A percentile compares a stretch with the other conserved stretches of the same genome.
phyloP scores from a whole-genome alignment of 129 eudicot genomes.

The Smallanthus sonchifolius region DNA sequence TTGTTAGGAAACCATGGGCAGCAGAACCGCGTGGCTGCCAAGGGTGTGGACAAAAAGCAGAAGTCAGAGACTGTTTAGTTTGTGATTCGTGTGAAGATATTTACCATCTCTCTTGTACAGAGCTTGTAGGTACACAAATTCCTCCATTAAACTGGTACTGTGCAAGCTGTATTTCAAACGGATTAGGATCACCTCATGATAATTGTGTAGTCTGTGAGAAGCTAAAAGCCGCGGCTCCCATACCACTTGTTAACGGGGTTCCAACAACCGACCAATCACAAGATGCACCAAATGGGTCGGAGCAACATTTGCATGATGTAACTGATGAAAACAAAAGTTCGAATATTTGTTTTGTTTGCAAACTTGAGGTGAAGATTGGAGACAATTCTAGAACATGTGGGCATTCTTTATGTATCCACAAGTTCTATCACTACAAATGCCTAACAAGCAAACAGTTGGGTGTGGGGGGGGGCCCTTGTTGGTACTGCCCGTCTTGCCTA shows the following conservation, averaged over 20 bases:
- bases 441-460: slow-evolving; percentile 52
- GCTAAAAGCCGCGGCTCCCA: slow-evolving; percentile 27
- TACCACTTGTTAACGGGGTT: background rate
- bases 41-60: slow-evolving; percentile 51
- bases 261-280: slow-evolving; percentile 12
- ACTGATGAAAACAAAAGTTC: slow-evolving; percentile 21
- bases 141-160: slow-evolving; percentile 74
- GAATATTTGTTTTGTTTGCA: slow-evolving; percentile 52
- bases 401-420: slow-evolving; percentile 54
- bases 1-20: slow-evolving; percentile 36
- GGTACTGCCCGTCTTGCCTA: slow-evolving; percentile 96
- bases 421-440: slow-evolving; percentile 66
- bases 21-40: slow-evolving; percentile 45
- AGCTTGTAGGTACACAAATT: slow-evolving; percentile 52
- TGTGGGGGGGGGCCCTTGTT: slow-evolving; percentile 48
- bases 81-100: slow-evolving; percentile 87
- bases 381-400: slow-evolving; percentile 54
- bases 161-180: slow-evolving; percentile 49
- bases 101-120: slow-evolving; percentile 67
- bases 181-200: slow-evolving; percentile 54
- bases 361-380: slow-evolving; percentile 25
- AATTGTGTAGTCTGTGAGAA: slow-evolving; percentile 67
- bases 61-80: slow-evolving; percentile 51
- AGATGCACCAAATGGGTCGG: slow-evolving; percentile 36
- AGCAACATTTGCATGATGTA: slow-evolving; percentile 9